These are phyloP conservation scores for Penicillium olsonii DNA, from an alignment of 2,329 filamentous ascomycete species.

Conservation along the genomic window DNA sequence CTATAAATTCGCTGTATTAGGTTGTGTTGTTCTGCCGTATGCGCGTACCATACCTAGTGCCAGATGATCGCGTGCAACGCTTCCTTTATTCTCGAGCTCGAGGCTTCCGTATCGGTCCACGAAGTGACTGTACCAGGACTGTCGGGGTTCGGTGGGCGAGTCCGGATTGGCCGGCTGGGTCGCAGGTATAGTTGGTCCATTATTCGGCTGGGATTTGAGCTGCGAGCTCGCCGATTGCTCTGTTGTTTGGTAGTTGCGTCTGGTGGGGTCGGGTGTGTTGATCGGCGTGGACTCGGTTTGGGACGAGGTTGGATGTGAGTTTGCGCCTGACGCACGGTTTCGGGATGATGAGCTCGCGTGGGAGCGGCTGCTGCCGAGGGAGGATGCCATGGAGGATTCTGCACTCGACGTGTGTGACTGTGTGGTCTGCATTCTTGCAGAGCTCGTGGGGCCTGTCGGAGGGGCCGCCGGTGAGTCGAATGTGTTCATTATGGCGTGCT, in stretches of 20 bases:
- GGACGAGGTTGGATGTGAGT: constrained; percentile 11
- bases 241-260: constrained; percentile 38
- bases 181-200: constrained; percentile 2
- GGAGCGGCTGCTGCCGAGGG: constrained; percentile 24
- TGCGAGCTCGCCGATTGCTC: constrained; percentile 1
- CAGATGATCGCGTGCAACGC: constrained; percentile 65
- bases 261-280: constrained; percentile 21
- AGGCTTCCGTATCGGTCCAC: constrained; percentile 63
- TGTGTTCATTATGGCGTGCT: constrained; percentile 40
- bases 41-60: constrained; percentile 54
- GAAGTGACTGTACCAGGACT: constrained; percentile 50
- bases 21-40: neutral
- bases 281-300: constrained; percentile 37
- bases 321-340: constrained; percentile 18
- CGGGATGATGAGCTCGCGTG: constrained; percentile 23
- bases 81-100: constrained; percentile 67
- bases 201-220: neutral
- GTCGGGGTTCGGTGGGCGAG: constrained; percentile 15
- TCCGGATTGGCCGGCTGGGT: constrained; percentile 6
- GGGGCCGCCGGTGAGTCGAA: constrained; percentile 28
- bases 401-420: constrained; percentile 22
- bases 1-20: constrained; percentile 39
- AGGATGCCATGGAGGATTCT: constrained; percentile 27
- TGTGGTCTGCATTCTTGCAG: constrained; percentile 14
- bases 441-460: constrained; percentile 18